phyloP scores from a whole-genome alignment of 441 rosid species.

The Kokia cookei region DNA sequence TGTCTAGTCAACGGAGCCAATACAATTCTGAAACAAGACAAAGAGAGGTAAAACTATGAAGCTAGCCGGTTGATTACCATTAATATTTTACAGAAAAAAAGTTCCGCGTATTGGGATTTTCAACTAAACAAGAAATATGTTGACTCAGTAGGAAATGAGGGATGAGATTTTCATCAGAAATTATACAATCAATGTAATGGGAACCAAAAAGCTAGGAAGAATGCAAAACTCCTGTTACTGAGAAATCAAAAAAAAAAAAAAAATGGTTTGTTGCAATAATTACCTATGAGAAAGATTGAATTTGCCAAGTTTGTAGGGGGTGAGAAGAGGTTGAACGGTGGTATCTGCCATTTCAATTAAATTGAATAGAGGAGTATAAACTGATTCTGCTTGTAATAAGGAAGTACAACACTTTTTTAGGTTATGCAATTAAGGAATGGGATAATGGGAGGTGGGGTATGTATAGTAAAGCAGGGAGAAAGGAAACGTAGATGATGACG shows the following conservation, averaged over 20 bases:
- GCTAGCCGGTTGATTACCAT: not conserved
- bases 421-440: not conserved
- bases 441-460: not conserved
- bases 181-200: not conserved
- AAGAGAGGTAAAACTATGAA: not conserved
- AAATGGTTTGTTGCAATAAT: not conserved
- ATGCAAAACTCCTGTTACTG: not conserved
- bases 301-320: constrained; percentile 7
- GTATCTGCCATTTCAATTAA: not conserved
- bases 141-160: not conserved
- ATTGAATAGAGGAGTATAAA: not conserved
- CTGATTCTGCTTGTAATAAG: not conserved
- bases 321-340: constrained; percentile 2
- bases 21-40: constrained; percentile 32
- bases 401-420: not conserved
- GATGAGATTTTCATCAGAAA: not conserved
- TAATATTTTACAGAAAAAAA: not conserved
- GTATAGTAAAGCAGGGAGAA: not conserved
- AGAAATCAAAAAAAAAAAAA: not conserved
- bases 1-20: constrained; percentile 51
- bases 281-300: constrained; percentile 12
- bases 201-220: not conserved
- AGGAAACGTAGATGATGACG: not conserved
- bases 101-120: not conserved
- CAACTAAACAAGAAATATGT: not conserved